Evolutionary conservation across 2,329 filamentous ascomycete genomes (phyloP).

Genomic region (Ophiostoma pallidulum): DNA sequence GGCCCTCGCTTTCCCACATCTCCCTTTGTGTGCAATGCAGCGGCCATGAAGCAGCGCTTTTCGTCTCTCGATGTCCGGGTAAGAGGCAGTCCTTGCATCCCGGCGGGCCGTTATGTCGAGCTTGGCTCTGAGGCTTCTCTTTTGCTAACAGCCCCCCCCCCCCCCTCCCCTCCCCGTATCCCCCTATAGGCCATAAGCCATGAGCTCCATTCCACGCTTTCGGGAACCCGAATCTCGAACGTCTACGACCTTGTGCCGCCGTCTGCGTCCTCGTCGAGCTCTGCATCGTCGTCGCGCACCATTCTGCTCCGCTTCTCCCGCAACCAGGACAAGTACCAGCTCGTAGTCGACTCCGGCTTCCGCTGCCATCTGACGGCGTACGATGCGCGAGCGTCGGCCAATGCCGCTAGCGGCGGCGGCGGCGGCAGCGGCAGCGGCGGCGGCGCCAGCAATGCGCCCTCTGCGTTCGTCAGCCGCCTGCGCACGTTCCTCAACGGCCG

Average conservation of each 20-base stretch:
- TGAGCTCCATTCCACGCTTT: conserved; percentile 71
- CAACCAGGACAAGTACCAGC: conserved; percentile 77
- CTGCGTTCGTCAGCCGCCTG: conserved; percentile 72
- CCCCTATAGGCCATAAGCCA: conserved; percentile 71
- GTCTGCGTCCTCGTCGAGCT: conserved; percentile 3
- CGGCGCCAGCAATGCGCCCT: conserved; percentile 46
- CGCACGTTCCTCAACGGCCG: conserved; percentile 84
- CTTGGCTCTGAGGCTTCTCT: background rate
- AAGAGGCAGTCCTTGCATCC: background rate
- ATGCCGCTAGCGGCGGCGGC: background rate
- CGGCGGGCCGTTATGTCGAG: background rate
- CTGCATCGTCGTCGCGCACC: conserved; percentile 53
- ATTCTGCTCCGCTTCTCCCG: conserved; percentile 95
- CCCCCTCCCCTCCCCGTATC: too few species aligned
- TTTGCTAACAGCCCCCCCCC: background rate
- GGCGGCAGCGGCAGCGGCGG: background rate
- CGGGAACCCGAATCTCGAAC: conserved; percentile 75
- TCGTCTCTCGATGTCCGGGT: conserved; percentile 50
- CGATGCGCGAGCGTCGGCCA: conserved; percentile 66
- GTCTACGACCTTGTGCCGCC: conserved; percentile 67
- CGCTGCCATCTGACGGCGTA: conserved; percentile 91
- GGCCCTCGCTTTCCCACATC: background rate
- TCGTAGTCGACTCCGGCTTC: conserved; percentile 91
- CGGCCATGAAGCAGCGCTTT: conserved; percentile 47
- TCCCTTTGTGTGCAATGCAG: background rate